These are phyloP conservation scores for Pulveroboletus sp. DNA, from an alignment of 768 basidiomycete genomes.

Conservation along the genomic window DNA sequence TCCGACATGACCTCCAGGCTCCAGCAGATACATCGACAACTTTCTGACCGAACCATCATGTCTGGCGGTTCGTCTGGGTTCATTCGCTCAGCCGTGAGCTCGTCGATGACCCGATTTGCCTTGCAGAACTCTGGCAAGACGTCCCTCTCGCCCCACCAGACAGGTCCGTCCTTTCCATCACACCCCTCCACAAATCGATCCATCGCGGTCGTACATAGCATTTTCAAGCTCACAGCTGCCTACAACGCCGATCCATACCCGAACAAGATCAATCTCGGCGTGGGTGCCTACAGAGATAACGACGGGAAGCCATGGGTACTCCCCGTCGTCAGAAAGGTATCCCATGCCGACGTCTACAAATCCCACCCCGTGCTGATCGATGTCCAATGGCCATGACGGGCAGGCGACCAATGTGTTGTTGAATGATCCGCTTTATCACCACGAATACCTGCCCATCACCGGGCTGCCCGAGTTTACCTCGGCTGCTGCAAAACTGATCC, in stretches of 20 bases:
- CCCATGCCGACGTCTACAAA: constrained; percentile 9
- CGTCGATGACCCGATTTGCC: not conserved
- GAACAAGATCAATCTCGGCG: constrained; percentile 86
- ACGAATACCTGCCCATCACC: constrained; percentile 90
- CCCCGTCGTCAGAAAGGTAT: constrained; percentile 84
- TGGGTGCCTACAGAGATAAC: constrained; percentile 90
- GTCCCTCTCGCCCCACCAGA: constrained; percentile 85
- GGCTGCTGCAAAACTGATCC: constrained; percentile 77
- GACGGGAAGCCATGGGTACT: constrained; percentile 87
- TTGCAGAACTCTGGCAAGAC: constrained; percentile 63
- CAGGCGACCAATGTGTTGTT: constrained; percentile 73
- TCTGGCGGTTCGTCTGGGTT: constrained; percentile 45
- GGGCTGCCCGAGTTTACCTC: constrained; percentile 79
- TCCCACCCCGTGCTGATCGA: not conserved
- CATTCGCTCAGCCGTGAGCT: not conserved
- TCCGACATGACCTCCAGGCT: constrained; percentile 52
- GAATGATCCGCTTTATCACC: constrained; percentile 69
- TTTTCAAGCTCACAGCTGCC: constrained; percentile 86
- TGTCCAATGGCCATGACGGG: not conserved
- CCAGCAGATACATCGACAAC: constrained; percentile 54
- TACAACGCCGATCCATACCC: constrained; percentile 76
- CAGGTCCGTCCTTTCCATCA: constrained; percentile 42
- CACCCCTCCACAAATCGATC: not conserved
- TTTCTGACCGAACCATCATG: constrained; percentile 51
- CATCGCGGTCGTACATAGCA: constrained; percentile 41